Evolutionary conservation across 306 rosid genomes (phyloP).

Genomic region (Vigna reflexopilosa): DNA sequence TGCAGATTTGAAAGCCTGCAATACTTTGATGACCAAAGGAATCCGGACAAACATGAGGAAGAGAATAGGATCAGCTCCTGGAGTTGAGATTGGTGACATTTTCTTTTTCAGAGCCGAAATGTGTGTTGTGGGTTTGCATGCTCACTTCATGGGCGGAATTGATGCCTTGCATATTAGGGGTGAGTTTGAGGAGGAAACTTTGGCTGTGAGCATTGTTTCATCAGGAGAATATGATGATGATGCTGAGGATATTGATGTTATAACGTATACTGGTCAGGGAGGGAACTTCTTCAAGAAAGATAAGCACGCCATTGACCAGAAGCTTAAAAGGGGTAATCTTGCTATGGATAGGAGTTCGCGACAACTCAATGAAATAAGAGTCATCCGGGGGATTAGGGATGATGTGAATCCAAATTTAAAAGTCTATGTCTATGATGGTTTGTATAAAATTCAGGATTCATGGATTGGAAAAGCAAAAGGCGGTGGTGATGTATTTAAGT

Average conservation of each 20-base stretch:
- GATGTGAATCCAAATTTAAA: slow-evolving; percentile 45
- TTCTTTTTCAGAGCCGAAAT: slow-evolving; percentile 70
- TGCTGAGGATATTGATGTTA: slow-evolving; percentile 58
- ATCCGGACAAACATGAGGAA: slow-evolving; percentile 66
- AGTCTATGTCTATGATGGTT: slow-evolving; percentile 73
- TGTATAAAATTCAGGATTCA: slow-evolving; percentile 67
- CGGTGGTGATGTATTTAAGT: slow-evolving; percentile 67
- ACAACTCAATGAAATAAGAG: slow-evolving; percentile 66
- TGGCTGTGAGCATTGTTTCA: slow-evolving; percentile 74
- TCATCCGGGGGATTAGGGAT: slow-evolving; percentile 68
- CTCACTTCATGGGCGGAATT: slow-evolving; percentile 78
- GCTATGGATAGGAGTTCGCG: slow-evolving; percentile 68
- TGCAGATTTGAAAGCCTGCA: slow-evolving; percentile 67
- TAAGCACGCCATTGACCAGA: slow-evolving; percentile 60
- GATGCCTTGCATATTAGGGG: slow-evolving; percentile 56
- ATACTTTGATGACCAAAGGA: slow-evolving; percentile 58
- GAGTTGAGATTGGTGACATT: slow-evolving; percentile 79
- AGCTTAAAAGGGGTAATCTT: slow-evolving; percentile 80
- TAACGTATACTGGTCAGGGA: slow-evolving; percentile 77
- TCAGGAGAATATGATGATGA: slow-evolving; percentile 71
- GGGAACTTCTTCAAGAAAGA: slow-evolving; percentile 59
- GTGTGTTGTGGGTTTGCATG: slow-evolving; percentile 70
- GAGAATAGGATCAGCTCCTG: slow-evolving; percentile 67
- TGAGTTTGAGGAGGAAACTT: slow-evolving; percentile 54
- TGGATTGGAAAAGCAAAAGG: slow-evolving; percentile 66